These are phyloP conservation scores for Scedosporium apiospermum DNA, from an alignment of 2,329 filamentous ascomycete genomes.

Conservation along the genomic window DNA sequence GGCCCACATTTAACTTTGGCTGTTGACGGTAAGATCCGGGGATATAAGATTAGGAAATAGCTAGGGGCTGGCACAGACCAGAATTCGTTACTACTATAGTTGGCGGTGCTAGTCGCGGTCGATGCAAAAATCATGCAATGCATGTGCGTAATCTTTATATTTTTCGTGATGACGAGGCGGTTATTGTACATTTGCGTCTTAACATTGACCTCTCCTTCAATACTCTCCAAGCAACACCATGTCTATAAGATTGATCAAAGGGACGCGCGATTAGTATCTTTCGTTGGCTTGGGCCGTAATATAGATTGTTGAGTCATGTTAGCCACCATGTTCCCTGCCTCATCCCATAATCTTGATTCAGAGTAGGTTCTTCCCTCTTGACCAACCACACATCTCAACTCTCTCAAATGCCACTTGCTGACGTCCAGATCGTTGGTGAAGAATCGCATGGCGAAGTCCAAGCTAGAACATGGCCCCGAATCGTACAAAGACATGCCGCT, in stretches of 20 bases:
- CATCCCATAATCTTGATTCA: slow-evolving; percentile 30
- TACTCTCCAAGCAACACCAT: not conserved
- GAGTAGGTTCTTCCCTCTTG: slow-evolving; percentile 28
- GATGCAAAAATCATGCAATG: too few species aligned
- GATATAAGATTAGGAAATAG: too few species aligned
- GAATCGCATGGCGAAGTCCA: slow-evolving; percentile 35
- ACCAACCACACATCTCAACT: slow-evolving; percentile 24
- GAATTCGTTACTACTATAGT: too few species aligned
- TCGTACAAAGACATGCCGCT: slow-evolving; percentile 27
- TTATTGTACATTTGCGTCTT: not conserved
- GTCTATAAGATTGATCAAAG: not conserved
- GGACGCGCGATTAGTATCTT: slow-evolving; percentile 5
- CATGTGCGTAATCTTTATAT: slow-evolving; percentile 30
- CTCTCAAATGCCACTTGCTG: slow-evolving; percentile 27
- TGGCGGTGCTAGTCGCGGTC: slow-evolving; percentile 48
- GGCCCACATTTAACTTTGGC: too few species aligned
- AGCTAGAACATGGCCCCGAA: slow-evolving; percentile 25
- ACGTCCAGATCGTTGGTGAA: slow-evolving; percentile 24
- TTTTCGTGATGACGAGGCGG: not conserved
- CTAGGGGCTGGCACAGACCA: too few species aligned
- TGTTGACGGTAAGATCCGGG: too few species aligned
- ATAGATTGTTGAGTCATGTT: slow-evolving; percentile 34
- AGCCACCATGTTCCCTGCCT: slow-evolving; percentile 28
- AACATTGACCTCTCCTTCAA: not conserved
- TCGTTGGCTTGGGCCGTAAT: slow-evolving; percentile 11